Conservation (phyloP, 169 alveolate species). For the Plasmodium fragile region DNA sequence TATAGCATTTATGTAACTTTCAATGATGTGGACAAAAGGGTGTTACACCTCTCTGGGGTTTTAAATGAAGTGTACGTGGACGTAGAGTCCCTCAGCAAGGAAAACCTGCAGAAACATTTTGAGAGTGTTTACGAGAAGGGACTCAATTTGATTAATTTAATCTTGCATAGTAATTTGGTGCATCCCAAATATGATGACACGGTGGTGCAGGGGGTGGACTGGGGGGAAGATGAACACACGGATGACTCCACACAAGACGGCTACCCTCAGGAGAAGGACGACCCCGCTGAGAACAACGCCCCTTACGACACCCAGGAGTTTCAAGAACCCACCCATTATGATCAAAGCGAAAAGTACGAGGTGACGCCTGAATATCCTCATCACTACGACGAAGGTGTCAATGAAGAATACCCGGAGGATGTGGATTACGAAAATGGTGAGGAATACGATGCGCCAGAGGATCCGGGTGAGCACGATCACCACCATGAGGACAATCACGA, state of each 20-base stretch:
- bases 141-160: constrained; percentile 43
- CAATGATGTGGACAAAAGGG: constrained; percentile 29
- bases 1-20: constrained; percentile 8
- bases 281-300: neutral
- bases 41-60: constrained; percentile 48
- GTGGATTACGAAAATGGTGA: neutral
- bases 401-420: neutral
- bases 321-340: neutral
- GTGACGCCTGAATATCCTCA: neutral
- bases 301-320: neutral
- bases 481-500: neutral
- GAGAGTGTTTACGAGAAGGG: neutral
- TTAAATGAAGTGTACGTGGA: constrained; percentile 36
- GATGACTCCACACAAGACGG: too few species aligned
- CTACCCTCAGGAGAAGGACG: neutral
- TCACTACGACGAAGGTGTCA: neutral
- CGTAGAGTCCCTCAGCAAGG: constrained; percentile 2
- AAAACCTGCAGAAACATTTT: constrained; percentile 18
- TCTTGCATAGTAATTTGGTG: constrained; percentile 27
- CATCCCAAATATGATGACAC: constrained; percentile 10
- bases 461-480: neutral
- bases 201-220: neutral
- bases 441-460: neutral
- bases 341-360: neutral
- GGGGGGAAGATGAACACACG: too few species aligned